Evolutionary conservation across 2,329 filamentous ascomycete species (phyloP), one percentile per base, ranked within the genome.

Genomic region (Sporothrix schenckii): DNA sequence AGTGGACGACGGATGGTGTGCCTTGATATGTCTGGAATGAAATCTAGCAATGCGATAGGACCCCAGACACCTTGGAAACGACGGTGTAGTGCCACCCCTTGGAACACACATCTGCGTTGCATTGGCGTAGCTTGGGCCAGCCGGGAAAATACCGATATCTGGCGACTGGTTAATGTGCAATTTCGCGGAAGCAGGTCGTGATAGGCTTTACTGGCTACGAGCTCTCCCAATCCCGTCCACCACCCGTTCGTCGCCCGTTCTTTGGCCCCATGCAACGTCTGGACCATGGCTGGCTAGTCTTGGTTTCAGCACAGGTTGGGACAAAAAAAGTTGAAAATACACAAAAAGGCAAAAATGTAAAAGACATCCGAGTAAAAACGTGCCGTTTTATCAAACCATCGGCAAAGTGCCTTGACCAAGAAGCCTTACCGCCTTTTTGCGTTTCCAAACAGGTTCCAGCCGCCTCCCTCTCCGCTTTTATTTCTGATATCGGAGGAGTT

Each of bases 361-460:
- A 30, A 19, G 7, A n/a, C 24, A 16, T 14, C 21, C 39, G 44
- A 16, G 27, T 11, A 63, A 47, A 30, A 63, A 63, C n/a, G 34
- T 44, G 16, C 30, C 56, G 34, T 41, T 39, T 34, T 30, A n/a
- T n/a, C 11, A n/a, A 39, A 34, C 34, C 56, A 9, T 44, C 56
- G 49, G 63, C 68, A 63, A 69, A 69, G 47, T 58, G 49, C 56
- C 4, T 34, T 54, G 56, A 65, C 47, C 34, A 65, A 34, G 27
- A 50, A 39, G 24, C 53, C 47, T 69, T 65, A 69, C 68, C 68
- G 68, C 68, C 16, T 52, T 69, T 69, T 69, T 19, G n/a, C 39
- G n/a, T 16, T 34, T 56, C 27, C 27, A 19, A 34, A 10, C 56
- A n/a, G 11, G 34, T 16, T 39, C n/a, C n/a, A n/a, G n/a, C 56